Percentiles rank a stretch among this genome's conserved stretches.
Evolutionary conservation across 257 asterid genomes (phyloP).

Genomic region (Gentiana macrophylla): DNA sequence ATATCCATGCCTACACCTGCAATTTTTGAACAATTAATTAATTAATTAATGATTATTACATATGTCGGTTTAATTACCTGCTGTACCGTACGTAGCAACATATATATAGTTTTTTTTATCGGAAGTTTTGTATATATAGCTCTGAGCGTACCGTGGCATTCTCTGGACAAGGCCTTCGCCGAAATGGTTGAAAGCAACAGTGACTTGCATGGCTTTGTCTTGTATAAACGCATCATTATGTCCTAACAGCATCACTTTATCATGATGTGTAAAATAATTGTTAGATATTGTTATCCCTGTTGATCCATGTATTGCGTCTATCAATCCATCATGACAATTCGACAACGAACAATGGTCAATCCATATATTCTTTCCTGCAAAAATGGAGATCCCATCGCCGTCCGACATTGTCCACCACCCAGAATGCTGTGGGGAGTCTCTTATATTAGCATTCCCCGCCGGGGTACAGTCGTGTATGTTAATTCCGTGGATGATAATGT

Average conservation of each 20-base stretch:
- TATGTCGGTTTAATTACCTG: too few species aligned
- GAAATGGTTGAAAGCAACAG: constrained; percentile 76
- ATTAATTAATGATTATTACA: too few species aligned
- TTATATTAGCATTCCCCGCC: constrained; percentile 37
- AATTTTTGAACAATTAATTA: background rate
- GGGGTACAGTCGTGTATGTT: constrained; percentile 58
- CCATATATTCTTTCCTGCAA: constrained; percentile 49
- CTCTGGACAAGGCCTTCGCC: constrained; percentile 85
- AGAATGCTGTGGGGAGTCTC: constrained; percentile 52
- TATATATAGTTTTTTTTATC: too few species aligned
- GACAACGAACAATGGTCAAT: constrained; percentile 72
- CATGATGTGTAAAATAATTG: constrained; percentile 67
- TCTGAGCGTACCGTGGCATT: constrained; percentile 57
- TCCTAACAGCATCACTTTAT: constrained; percentile 76
- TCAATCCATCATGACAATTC: constrained; percentile 57
- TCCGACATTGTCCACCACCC: constrained; percentile 63
- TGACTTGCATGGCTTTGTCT: constrained; percentile 65
- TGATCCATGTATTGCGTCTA: constrained; percentile 74
- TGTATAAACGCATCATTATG: constrained; percentile 44
- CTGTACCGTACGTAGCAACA: too few species aligned
- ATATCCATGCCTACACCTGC: constrained; percentile 87
- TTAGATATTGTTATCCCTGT: constrained; percentile 69
- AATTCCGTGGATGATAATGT: constrained; percentile 64
- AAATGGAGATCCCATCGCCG: constrained; percentile 61
- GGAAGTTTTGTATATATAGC: background rate